Conservation (phyloP, 805 yeast genomes). For the Starmerella vaccinii region DNA sequence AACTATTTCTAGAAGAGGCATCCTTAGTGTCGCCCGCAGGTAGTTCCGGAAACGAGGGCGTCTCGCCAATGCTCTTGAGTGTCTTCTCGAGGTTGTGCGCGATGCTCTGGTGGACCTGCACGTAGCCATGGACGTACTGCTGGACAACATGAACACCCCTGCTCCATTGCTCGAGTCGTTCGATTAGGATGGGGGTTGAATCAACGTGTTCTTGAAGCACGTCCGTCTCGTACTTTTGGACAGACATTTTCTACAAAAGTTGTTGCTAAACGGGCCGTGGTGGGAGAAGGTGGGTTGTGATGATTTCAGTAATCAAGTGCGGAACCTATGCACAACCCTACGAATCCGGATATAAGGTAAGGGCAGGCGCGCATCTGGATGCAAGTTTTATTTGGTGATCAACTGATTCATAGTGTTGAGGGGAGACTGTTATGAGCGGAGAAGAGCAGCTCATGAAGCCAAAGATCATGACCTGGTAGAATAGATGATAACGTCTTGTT, state of each 20-base stretch:
- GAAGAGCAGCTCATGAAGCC: too few relatives aligned
- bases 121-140: slow-evolving; percentile 29
- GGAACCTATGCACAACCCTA: neutral
- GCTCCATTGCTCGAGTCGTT: slow-evolving; percentile 35
- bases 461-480: too few relatives aligned
- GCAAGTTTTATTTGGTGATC: neutral
- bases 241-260: slow-evolving; percentile 16
- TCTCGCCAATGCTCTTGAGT: slow-evolving; percentile 29
- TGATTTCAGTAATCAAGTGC: neutral
- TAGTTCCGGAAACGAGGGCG: slow-evolving; percentile 29
- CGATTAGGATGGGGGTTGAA: slow-evolving; percentile 32
- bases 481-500: too few relatives aligned
- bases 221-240: slow-evolving; percentile 24
- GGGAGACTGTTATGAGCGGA: too few relatives aligned
- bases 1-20: slow-evolving; percentile 13
- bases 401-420: too few relatives aligned
- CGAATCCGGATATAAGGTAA: neutral
- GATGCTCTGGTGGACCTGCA: slow-evolving; percentile 26
- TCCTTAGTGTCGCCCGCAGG: neutral
- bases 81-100: slow-evolving; percentile 31
- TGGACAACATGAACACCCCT: slow-evolving; percentile 28
- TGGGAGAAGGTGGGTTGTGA: neutral
- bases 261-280: neutral
- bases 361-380: neutral
- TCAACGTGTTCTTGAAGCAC: slow-evolving; percentile 27